Conservation (phyloP, 495 filamentous ascomycete species). For the Hamigera avellanea region DNA sequence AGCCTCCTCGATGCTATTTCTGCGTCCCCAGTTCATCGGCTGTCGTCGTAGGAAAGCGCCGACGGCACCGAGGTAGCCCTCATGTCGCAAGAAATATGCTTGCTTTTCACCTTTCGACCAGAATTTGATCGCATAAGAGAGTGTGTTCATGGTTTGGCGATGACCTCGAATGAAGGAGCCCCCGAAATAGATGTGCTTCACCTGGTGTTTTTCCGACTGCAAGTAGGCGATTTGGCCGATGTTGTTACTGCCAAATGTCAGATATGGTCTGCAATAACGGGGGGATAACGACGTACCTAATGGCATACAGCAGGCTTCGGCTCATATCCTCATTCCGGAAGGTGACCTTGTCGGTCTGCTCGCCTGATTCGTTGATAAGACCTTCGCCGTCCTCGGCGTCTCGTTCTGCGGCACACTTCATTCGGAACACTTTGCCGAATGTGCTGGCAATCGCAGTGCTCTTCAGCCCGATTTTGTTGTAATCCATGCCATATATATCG, state of each 20-base stretch:
- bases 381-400: constrained; percentile 68
- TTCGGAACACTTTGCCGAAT: constrained; percentile 90
- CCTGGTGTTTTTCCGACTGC: constrained; percentile 80
- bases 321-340: constrained; percentile 58
- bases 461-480: constrained; percentile 88
- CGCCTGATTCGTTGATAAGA: constrained; percentile 33
- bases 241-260: constrained; percentile 61
- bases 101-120: constrained; percentile 92
- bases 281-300: constrained; percentile 37
- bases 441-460: constrained; percentile 88
- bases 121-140: constrained; percentile 91
- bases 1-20: constrained; percentile 55
- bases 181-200: constrained; percentile 93
- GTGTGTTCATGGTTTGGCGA: constrained; percentile 91
- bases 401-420: constrained; percentile 65
- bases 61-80: constrained; percentile 93
- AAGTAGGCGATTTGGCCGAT: constrained; percentile 97
- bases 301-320: constrained; percentile 68
- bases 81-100: constrained; percentile 91
- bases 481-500: constrained; percentile 95
- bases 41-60: constrained; percentile 89
- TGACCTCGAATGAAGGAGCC: constrained; percentile 95
- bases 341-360: constrained; percentile 14
- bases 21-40: constrained; percentile 81
- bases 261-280: not conserved